Conservation (phyloP, 805 yeast genomes). For the Scheffersomyces lignosus region DNA sequence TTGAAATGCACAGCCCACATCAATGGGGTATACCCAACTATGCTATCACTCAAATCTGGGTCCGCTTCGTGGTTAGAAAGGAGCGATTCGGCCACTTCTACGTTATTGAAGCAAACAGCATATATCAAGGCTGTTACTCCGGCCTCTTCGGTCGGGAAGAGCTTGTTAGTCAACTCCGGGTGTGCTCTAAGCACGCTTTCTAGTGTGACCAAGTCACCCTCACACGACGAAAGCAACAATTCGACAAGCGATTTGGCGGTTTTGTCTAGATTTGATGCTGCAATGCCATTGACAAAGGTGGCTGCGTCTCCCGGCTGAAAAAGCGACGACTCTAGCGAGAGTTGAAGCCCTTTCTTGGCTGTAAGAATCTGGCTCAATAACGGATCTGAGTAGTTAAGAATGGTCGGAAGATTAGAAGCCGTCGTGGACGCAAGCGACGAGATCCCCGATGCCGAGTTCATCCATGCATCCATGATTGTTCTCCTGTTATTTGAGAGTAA, state of each 20-base stretch:
- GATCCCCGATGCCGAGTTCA: slow-evolving; percentile 6
- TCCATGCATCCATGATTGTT: slow-evolving; percentile 30
- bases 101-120: slow-evolving; percentile 55
- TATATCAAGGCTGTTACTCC: slow-evolving; percentile 44
- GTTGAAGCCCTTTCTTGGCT: slow-evolving; percentile 24
- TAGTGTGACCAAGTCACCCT: slow-evolving; percentile 37
- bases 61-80: slow-evolving; percentile 45
- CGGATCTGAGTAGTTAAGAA: slow-evolving; percentile 26
- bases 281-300: neutral
- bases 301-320: neutral
- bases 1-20: slow-evolving; percentile 85
- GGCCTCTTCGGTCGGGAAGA: slow-evolving; percentile 22
- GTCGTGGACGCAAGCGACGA: slow-evolving; percentile 8
- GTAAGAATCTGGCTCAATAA: slow-evolving; percentile 23
- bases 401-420: slow-evolving; percentile 1
- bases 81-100: slow-evolving; percentile 46
- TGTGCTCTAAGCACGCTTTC: slow-evolving; percentile 24
- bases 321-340: slow-evolving; percentile 1
- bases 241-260: slow-evolving; percentile 20
- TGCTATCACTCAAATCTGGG: slow-evolving; percentile 50
- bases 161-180: slow-evolving; percentile 19
- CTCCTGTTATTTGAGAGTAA: too few species aligned
- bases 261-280: neutral
- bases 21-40: slow-evolving; percentile 59
- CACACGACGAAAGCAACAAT: slow-evolving; percentile 33